phyloP scores from a whole-genome alignment of 805 yeast species.

The Torulaspora gathmanii region DNA sequence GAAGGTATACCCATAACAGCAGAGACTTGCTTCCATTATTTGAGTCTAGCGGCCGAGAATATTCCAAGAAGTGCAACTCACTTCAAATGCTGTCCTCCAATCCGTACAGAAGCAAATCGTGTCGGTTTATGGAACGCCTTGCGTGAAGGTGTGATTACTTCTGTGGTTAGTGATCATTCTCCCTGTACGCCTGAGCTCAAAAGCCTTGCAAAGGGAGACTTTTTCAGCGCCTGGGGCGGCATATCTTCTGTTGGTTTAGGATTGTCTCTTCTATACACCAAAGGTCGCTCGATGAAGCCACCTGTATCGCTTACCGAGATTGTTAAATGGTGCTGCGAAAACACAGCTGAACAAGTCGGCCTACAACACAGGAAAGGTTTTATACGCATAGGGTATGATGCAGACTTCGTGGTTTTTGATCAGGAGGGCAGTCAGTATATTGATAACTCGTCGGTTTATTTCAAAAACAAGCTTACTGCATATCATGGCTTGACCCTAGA shows the following conservation, averaged over 20 bases:
- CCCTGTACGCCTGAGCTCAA: slow-evolving; percentile 93
- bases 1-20: slow-evolving; percentile 63
- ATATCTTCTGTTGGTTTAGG: slow-evolving; percentile 91
- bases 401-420: slow-evolving; percentile 83
- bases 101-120: slow-evolving; percentile 70
- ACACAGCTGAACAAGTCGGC: slow-evolving; percentile 85
- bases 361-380: slow-evolving; percentile 66
- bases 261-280: slow-evolving; percentile 73
- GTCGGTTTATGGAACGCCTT: slow-evolving; percentile 74
- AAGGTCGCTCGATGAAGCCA: slow-evolving; percentile 49
- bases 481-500: slow-evolving; percentile 64
- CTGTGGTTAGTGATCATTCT: slow-evolving; percentile 93
- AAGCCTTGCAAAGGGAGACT: slow-evolving; percentile 77
- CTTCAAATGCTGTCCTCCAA: slow-evolving; percentile 94
- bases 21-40: slow-evolving; percentile 92
- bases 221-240: slow-evolving; percentile 95
- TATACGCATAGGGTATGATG: slow-evolving; percentile 72
- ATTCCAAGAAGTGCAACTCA: slow-evolving; percentile 76
- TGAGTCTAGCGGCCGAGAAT: slow-evolving; percentile 69
- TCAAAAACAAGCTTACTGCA: slow-evolving; percentile 86
- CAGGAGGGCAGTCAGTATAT: slow-evolving; percentile 49
- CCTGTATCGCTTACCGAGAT: slow-evolving; percentile 57
- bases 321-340: slow-evolving; percentile 71
- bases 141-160: slow-evolving; percentile 56
- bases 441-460: slow-evolving; percentile 52